These are phyloP conservation scores for Ecytonucleospora hepatopenaei DNA, from an alignment of 371 early-diverging fungal genomes.

Conservation along the genomic window DNA sequence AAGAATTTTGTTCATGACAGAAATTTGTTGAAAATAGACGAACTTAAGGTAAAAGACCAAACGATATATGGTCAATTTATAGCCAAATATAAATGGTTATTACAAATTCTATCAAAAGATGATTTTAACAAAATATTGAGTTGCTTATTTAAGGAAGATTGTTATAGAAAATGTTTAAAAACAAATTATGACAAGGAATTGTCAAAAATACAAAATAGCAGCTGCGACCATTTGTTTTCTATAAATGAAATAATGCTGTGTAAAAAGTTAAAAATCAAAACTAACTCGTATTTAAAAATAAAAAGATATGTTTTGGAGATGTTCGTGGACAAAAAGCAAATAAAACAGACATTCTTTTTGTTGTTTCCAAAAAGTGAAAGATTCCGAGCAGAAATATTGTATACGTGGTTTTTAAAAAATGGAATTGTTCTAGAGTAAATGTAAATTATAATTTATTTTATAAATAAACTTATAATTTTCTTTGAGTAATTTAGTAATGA, in stretches of 20 bases:
- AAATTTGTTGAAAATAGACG: slow-evolving; percentile 68
- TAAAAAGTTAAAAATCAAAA: background rate
- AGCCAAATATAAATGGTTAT: slow-evolving; percentile 68
- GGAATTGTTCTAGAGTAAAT: slow-evolving; percentile 6
- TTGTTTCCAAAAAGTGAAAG: slow-evolving; percentile 7
- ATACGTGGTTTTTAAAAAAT: slow-evolving; percentile 22
- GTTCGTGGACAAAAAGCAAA: background rate
- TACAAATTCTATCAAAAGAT: slow-evolving; percentile 66
- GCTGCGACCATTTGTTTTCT: background rate
- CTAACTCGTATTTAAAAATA: slow-evolving; percentile 2
- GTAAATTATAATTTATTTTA: too few species aligned
- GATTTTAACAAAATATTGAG: slow-evolving; percentile 70
- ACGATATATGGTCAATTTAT: slow-evolving; percentile 70
- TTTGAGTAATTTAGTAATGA: too few species aligned
- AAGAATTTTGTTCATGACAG: slow-evolving; percentile 74
- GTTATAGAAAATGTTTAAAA: background rate
- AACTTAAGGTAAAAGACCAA: slow-evolving; percentile 66
- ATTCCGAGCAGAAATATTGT: slow-evolving; percentile 4
- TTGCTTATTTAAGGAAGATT: slow-evolving; percentile 57
- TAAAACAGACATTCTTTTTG: background rate
- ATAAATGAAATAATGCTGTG: slow-evolving; percentile 15
- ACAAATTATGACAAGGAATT: background rate
- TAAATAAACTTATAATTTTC: too few species aligned
- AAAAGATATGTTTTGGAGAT: slow-evolving; percentile 14
- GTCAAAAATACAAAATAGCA: background rate